Conservation (phyloP, 2,329 filamentous ascomycete species). For the Xylariaceae sp. region DNA sequence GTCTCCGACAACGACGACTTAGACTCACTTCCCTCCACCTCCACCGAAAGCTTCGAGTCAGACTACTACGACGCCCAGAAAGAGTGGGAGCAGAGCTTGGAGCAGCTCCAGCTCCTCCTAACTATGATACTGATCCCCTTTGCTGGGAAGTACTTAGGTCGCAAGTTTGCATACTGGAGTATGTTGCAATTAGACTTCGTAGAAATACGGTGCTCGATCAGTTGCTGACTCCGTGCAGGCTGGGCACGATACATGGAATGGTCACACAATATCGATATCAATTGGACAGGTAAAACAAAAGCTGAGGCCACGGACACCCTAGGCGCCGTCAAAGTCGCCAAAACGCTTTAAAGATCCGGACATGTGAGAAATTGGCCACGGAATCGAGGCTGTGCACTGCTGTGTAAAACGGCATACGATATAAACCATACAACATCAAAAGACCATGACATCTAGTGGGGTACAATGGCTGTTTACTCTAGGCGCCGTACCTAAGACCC, state of each 20-base stretch:
- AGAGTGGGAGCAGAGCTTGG: conserved; percentile 91
- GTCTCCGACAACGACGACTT: conserved; percentile 54
- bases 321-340: conserved; percentile 59
- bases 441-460: background rate
- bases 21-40: conserved; percentile 61
- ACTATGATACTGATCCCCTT: conserved; percentile 95
- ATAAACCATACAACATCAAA: background rate
- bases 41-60: conserved; percentile 46
- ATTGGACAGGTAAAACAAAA: conserved; percentile 56
- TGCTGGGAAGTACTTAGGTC: conserved; percentile 87
- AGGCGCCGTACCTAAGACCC: background rate
- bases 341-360: conserved; percentile 38
- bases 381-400: background rate
- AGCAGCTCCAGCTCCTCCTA: conserved; percentile 87
- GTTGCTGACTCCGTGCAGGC: conserved; percentile 48
- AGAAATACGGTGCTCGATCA: background rate
- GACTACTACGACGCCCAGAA: conserved; percentile 80
- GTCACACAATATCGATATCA: conserved; percentile 77
- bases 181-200: conserved; percentile 37
- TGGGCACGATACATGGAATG: conserved; percentile 95
- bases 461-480: background rate
- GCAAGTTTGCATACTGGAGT: conserved; percentile 97
- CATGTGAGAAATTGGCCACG: background rate
- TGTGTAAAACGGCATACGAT: background rate
- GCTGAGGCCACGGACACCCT: conserved; percentile 62